phyloP scores from a whole-genome alignment of 2,329 filamentous ascomycete genomes.

The Shiraia sp. region DNA sequence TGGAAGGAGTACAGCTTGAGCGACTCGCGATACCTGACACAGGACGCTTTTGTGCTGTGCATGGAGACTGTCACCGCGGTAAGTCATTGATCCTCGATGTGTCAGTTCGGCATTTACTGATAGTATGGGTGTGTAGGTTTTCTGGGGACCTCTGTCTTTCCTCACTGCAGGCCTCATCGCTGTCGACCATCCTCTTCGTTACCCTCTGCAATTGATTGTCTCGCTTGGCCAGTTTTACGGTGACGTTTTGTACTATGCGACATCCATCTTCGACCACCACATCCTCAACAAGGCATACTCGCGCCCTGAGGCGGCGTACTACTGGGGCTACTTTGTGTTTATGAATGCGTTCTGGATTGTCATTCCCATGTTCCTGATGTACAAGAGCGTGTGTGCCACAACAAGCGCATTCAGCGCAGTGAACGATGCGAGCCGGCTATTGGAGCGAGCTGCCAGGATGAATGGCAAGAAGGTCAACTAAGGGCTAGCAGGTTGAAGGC shows the following conservation, averaged over 20 bases:
- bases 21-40: conserved; percentile 83
- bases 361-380: conserved; percentile 53
- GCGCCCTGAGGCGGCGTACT: conserved; percentile 66
- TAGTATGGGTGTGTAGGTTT: conserved; percentile 45
- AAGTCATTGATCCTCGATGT: conserved; percentile 35
- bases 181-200: conserved; percentile 58
- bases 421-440: conserved; percentile 38
- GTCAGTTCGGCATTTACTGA: not conserved
- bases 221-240: conserved; percentile 68
- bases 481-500: not conserved
- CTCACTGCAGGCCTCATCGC: conserved; percentile 60
- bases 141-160: conserved; percentile 66
- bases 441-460: conserved; percentile 27
- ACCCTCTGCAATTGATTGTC: conserved; percentile 63
- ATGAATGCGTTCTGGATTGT: conserved; percentile 71
- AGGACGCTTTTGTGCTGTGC: conserved; percentile 78
- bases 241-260: conserved; percentile 66
- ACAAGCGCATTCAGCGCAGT: conserved; percentile 41
- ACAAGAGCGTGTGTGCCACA: conserved; percentile 37
- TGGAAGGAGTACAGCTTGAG: conserved; percentile 93
- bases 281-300: conserved; percentile 59
- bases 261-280: conserved; percentile 64
- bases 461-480: conserved; percentile 41
- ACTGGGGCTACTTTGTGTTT: conserved; percentile 67
- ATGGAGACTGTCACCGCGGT: conserved; percentile 83